phyloP scores from a whole-genome alignment of 2,329 filamentous ascomycete species.

The Rhinocladiella mackenziei region DNA sequence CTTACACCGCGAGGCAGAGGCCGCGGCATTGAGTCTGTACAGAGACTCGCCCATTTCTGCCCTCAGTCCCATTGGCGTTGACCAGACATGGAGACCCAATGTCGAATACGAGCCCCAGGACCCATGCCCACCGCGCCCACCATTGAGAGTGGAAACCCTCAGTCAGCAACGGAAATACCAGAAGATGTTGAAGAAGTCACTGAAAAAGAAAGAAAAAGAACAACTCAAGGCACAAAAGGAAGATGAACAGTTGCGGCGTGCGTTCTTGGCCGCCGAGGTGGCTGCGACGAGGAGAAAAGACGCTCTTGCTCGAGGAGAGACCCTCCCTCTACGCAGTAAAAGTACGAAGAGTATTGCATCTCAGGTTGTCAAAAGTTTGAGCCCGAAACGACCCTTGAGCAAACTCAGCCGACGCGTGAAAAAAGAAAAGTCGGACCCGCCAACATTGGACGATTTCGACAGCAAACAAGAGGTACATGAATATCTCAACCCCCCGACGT shows the following conservation, averaged over 20 bases:
- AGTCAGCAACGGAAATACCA: slow-evolving; percentile 24
- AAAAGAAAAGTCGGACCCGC: slow-evolving; percentile 12
- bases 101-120: slow-evolving; percentile 17
- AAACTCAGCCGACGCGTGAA: slow-evolving; percentile 14
- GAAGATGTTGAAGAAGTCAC: slow-evolving; percentile 17
- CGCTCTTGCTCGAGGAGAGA: slow-evolving; percentile 10
- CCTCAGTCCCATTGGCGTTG: slow-evolving; percentile 10
- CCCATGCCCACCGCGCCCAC: slow-evolving; percentile 14
- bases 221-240: slow-evolving; percentile 17
- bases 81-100: slow-evolving; percentile 5
- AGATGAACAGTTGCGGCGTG: slow-evolving; percentile 14
- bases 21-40: slow-evolving; percentile 18
- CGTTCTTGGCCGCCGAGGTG: slow-evolving; percentile 13
- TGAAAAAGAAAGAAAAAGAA: slow-evolving; percentile 20
- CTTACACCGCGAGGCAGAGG: slow-evolving; percentile 21
- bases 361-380: slow-evolving; percentile 23
- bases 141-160: slow-evolving; percentile 14
- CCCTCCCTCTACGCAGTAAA: slow-evolving; percentile 11
- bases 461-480: slow-evolving; percentile 23
- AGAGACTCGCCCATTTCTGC: slow-evolving; percentile 24
- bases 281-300: slow-evolving; percentile 11
- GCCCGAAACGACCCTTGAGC: slow-evolving; percentile 11
- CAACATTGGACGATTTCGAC: slow-evolving; percentile 24
- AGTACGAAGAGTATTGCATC: slow-evolving; percentile 22
- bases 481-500: slow-evolving; percentile 19